Evolutionary conservation across 73 alveolate species (phyloP).

Genomic region (Tetrahymena malaccensis): DNA sequence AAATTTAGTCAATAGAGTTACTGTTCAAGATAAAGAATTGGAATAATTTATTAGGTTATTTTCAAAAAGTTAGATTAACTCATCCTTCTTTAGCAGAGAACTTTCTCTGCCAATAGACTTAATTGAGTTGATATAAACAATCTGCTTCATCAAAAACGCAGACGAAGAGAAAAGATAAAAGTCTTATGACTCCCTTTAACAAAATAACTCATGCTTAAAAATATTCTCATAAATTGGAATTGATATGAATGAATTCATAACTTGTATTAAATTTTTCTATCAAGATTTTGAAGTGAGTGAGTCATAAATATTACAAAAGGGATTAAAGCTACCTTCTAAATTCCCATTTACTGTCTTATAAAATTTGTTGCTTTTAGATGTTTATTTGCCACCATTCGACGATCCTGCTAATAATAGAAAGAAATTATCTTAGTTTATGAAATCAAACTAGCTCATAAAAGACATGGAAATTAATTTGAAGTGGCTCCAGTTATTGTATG

Average conservation of each 20-base stretch:
- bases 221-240: neutral
- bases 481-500: neutral
- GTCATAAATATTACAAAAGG: neutral
- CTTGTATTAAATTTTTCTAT: neutral
- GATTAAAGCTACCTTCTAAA: neutral
- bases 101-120: neutral
- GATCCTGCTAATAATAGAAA: neutral
- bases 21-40: neutral
- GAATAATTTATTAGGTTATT: neutral
- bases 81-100: neutral
- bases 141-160: neutral
- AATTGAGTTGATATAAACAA: neutral
- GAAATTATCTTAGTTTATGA: neutral
- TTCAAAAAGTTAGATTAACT: neutral
- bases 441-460: neutral
- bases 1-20: neutral
- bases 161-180: neutral
- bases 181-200: neutral
- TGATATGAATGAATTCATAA: neutral
- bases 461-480: neutral
- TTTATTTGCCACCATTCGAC: neutral
- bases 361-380: neutral
- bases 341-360: neutral
- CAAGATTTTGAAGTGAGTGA: neutral
- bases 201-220: neutral